Base-by-base conservation (phyloP, 1,139 yeast species). In the Hemisphaericaspora xylanilytica region DNA sequence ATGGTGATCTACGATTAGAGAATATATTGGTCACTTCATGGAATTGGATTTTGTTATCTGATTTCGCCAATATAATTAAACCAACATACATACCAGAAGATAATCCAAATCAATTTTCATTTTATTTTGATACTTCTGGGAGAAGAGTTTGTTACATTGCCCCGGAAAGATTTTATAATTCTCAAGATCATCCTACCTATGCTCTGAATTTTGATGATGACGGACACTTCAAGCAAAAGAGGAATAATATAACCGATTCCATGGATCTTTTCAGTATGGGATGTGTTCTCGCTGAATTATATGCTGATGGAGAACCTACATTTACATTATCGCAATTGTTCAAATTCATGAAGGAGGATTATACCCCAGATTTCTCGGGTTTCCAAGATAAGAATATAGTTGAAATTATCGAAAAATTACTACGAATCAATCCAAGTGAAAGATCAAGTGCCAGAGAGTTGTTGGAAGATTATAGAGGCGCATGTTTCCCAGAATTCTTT, bases 261-360 rank as follows among this genome's bases (percentile, higher is more conserved):
- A 87, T 87, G 94, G 99, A 94, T 58, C 68, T 89, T n/a, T 89
- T 90, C 58, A 80, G 94, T 40, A 61, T 85, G 38, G 97, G 97
- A 0, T 94, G 98, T 63, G 89, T 86, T 3, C 83, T 94, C 49
- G 96, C 95, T 0, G 98, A 94, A 58, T 61, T 94, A 14, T 88
- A 84, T 49, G 63, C 81, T 21, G 97, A 92, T 51, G 97, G 97
- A 0, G 76, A 85, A 13, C 86, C 97, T 0, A 73, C 88, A 0
- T 90, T 94, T 58, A 82, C 95, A 0, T 68, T 92, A 14, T 83
- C 97, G 0, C 96, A 89, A 53, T 65, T 90, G 47, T 89, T 87
- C 67, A 85, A 84, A 59, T 92, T 85, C 59, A 82, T 82, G 51
- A 78, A 77, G 46, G 75, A 80, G 5, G 90, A 84, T 44, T 82